phyloP scores from a whole-genome alignment of 2,329 filamentous ascomycete genomes.

The Lachnellula arida region DNA sequence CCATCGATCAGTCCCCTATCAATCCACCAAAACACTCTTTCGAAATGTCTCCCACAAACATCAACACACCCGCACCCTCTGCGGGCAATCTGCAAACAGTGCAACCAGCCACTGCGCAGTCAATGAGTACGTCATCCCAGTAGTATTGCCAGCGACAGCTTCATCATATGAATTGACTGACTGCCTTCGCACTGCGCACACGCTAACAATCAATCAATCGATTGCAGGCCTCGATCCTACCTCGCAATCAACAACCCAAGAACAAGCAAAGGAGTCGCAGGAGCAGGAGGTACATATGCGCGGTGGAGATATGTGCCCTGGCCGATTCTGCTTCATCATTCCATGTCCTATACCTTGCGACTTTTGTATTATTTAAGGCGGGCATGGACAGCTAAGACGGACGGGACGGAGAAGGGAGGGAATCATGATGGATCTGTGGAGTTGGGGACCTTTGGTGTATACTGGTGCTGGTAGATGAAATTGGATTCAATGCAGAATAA shows the following conservation, averaged over 20 bases:
- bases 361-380: neutral
- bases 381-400: too few species aligned
- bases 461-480: too few species aligned
- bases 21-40: neutral
- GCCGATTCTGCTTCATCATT: conserved; percentile 37
- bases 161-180: neutral
- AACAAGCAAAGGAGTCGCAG: conserved; percentile 5
- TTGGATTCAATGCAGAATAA: too few species aligned
- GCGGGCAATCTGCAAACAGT: conserved; percentile 6
- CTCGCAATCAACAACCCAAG: neutral
- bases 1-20: neutral
- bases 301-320: conserved; percentile 33
- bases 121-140: conserved; percentile 10
- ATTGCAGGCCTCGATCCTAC: neutral
- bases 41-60: neutral
- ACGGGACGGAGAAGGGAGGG: too few species aligned
- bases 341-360: neutral
- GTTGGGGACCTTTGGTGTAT: too few species aligned
- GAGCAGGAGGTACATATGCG: conserved; percentile 25
- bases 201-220: neutral
- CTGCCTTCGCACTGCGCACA: neutral
- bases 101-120: conserved; percentile 9
- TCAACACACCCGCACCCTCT: neutral
- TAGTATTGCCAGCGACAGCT: neutral
- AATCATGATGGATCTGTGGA: too few species aligned